Percentiles rank a stretch among this genome's conserved stretches.
Conservation (phyloP, 306 rosid genomes). For the Coriaria nepalensis region DNA sequence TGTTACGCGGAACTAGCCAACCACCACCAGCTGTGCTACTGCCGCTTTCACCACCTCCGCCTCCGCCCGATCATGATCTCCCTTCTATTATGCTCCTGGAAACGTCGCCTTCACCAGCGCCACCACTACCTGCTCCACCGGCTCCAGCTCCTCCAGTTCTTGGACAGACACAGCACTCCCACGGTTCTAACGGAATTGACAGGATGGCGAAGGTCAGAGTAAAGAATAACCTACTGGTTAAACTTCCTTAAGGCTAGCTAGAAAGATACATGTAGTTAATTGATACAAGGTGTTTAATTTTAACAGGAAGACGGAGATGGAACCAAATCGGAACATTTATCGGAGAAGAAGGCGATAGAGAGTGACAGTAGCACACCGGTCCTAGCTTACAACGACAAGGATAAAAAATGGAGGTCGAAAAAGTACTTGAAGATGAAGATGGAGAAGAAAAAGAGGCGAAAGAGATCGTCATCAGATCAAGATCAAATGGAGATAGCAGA, state of each 20-base stretch:
- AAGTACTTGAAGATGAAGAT: conserved; percentile 34
- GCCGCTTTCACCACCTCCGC: neutral
- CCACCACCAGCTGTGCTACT: neutral
- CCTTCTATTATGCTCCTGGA: conserved; percentile 42
- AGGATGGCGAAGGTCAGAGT: conserved; percentile 48
- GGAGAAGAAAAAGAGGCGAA: conserved; percentile 21
- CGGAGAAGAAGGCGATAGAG: conserved; percentile 55
- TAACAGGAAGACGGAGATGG: conserved; percentile 51
- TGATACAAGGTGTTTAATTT: neutral
- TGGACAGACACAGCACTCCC: conserved; percentile 46
- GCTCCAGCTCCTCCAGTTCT: conserved; percentile 17
- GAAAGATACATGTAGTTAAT: too few species aligned
- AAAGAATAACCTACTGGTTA: neutral
- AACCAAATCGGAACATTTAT: conserved; percentile 45
- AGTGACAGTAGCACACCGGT: conserved; percentile 90
- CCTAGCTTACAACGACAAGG: conserved; percentile 49
- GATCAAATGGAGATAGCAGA: conserved; percentile 44
- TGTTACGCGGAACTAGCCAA: conserved; percentile 43
- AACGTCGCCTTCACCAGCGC: conserved; percentile 19
- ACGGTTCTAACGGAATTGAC: conserved; percentile 66
- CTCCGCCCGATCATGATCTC: conserved; percentile 2
- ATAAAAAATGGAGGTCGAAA: conserved; percentile 34
- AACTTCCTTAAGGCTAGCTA: neutral
- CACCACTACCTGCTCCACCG: conserved; percentile 14
- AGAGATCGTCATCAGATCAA: conserved; percentile 15